Percentiles rank a stretch among this genome's conserved stretches.
Evolutionary conservation across 2,329 filamentous ascomycete species (phyloP).

Genomic region (Coniochaeta sp.): DNA sequence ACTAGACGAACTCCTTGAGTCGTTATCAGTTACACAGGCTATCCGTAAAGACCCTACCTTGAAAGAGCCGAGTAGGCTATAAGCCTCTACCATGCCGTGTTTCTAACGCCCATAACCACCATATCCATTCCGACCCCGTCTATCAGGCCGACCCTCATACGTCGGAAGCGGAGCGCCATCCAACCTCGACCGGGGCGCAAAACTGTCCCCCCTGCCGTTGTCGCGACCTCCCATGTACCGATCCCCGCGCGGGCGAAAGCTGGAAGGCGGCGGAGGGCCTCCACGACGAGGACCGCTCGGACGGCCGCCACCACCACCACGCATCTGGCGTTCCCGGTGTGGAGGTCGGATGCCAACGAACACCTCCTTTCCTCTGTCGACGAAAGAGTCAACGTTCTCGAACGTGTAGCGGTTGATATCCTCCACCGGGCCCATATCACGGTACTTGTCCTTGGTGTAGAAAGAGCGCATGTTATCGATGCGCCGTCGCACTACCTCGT

Average conservation of each 20-base stretch:
- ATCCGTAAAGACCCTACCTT: too few species aligned
- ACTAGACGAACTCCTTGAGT: too few species aligned
- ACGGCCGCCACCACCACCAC: constrained; percentile 24
- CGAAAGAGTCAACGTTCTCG: constrained; percentile 56
- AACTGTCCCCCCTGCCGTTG: neutral
- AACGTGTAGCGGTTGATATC: constrained; percentile 67
- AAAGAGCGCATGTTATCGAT: constrained; percentile 47
- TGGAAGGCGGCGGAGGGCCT: neutral
- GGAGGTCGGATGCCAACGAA: constrained; percentile 57
- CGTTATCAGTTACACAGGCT: too few species aligned
- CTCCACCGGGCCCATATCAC: constrained; percentile 38
- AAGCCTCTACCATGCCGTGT: neutral
- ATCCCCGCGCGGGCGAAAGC: neutral
- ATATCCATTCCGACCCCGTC: neutral
- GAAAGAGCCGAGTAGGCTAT: neutral
- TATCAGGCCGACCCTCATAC: neutral
- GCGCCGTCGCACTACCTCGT: constrained; percentile 56
- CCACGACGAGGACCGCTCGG: constrained; percentile 2
- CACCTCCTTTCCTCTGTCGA: constrained; percentile 66
- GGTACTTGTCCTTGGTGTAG: constrained; percentile 32
- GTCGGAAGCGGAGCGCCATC: constrained; percentile 1
- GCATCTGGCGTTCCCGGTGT: constrained; percentile 38
- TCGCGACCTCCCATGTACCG: neutral
- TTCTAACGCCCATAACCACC: neutral
- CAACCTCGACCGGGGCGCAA: neutral